phyloP scores from a whole-genome alignment of 73 alveolate species.

The Paramecium caudatum region DNA sequence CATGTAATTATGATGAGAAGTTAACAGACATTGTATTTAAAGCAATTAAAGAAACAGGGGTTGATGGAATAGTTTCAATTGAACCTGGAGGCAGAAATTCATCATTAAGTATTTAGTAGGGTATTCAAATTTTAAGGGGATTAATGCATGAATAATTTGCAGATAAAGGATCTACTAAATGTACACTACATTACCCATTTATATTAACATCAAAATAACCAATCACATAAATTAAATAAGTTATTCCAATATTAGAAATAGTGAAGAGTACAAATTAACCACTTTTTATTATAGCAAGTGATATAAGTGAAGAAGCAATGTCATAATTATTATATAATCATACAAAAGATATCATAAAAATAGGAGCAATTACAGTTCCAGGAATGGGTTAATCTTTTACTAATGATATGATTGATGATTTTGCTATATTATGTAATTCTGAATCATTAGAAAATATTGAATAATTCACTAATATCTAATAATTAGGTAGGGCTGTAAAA shows the following conservation, averaged over 20 bases:
- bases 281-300: conserved; percentile 84
- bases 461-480: neutral
- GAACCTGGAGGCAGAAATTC: conserved; percentile 57
- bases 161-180: conserved; percentile 33
- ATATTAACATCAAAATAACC: conserved; percentile 79
- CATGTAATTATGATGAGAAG: conserved; percentile 77
- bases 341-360: conserved; percentile 77
- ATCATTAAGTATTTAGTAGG: neutral
- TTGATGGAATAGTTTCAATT: conserved; percentile 28
- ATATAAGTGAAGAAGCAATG: conserved; percentile 84
- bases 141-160: conserved; percentile 63
- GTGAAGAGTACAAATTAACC: conserved; percentile 81
- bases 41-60: conserved; percentile 64
- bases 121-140: conserved; percentile 23
- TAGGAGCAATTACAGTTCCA: conserved; percentile 90
- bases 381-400: conserved; percentile 84
- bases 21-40: conserved; percentile 37
- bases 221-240: conserved; percentile 77
- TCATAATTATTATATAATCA: conserved; percentile 84
- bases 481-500: conserved; percentile 63
- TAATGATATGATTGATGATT: conserved; percentile 83
- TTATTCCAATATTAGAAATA: conserved; percentile 79
- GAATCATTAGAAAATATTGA: conserved; percentile 75
- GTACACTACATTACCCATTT: conserved; percentile 80
- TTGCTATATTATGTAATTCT: conserved; percentile 85